These are phyloP conservation scores for Penicillium sclerotiorum DNA, from an alignment of 2,329 filamentous ascomycete genomes.

Conservation along the genomic window DNA sequence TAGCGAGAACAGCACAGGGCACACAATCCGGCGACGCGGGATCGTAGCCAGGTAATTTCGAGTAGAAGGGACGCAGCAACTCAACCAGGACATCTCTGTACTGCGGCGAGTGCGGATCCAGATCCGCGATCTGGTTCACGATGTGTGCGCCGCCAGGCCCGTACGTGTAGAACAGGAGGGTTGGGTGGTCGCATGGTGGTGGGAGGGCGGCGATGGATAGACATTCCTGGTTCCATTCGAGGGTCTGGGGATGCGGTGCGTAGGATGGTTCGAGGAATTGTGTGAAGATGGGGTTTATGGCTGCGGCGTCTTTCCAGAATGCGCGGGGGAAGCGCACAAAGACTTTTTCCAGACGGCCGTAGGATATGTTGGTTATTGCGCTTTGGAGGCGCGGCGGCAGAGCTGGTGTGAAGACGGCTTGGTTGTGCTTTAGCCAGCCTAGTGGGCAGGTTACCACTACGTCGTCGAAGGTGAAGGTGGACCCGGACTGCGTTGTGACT, in stretches of 20 bases:
- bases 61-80: constrained; percentile 79
- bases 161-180: constrained; percentile 73
- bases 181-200: constrained; percentile 66
- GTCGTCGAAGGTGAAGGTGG: constrained; percentile 50
- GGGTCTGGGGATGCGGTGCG: constrained; percentile 57
- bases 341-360: constrained; percentile 51
- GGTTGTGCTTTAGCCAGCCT: constrained; percentile 57
- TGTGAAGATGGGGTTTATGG: constrained; percentile 64
- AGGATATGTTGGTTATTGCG: constrained; percentile 53
- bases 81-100: constrained; percentile 59
- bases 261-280: constrained; percentile 77
- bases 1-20: constrained; percentile 67
- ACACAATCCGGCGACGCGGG: constrained; percentile 57
- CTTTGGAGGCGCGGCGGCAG: constrained; percentile 46
- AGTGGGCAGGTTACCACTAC: constrained; percentile 57
- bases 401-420: constrained; percentile 47
- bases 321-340: constrained; percentile 71
- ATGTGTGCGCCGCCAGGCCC: constrained; percentile 46
- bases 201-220: constrained; percentile 74
- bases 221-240: constrained; percentile 73
- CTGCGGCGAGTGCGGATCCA: constrained; percentile 45
- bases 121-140: constrained; percentile 35
- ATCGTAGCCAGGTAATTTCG: constrained; percentile 70
- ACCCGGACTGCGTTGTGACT: constrained; percentile 42
- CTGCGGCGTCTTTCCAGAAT: constrained; percentile 66